A percentile compares a stretch with the other conserved stretches of the same genome.
phyloP scores from a whole-genome alignment of 441 rosid genomes.

The Brassica hybrid region DNA sequence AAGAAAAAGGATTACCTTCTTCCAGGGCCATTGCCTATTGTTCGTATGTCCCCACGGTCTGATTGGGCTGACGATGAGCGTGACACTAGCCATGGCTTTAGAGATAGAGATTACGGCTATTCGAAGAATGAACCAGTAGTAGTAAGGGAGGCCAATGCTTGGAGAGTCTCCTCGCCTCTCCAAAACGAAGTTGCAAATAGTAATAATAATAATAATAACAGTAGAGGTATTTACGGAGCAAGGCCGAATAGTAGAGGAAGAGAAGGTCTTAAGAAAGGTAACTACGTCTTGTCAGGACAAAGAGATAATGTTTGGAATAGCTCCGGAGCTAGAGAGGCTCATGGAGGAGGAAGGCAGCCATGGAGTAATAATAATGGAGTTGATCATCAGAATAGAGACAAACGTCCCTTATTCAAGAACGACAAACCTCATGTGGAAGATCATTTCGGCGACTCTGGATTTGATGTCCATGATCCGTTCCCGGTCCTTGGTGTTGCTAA shows the following conservation, averaged over 20 bases:
- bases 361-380: slow-evolving; percentile 58
- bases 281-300: background rate
- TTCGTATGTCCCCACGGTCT: slow-evolving; percentile 82
- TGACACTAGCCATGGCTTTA: slow-evolving; percentile 78
- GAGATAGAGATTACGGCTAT: slow-evolving; percentile 62
- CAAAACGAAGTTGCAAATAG: background rate
- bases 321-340: slow-evolving; percentile 22
- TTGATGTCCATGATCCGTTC: slow-evolving; percentile 78
- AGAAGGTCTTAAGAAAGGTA: background rate
- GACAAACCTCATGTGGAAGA: slow-evolving; percentile 78
- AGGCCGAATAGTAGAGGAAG: background rate
- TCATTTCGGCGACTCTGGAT: slow-evolving; percentile 56
- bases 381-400: slow-evolving; percentile 72
- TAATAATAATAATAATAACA: too few species aligned
- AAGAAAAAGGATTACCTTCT: slow-evolving; percentile 61
- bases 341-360: slow-evolving; percentile 60
- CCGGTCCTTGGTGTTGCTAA: slow-evolving; percentile 73
- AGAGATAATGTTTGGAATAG: background rate
- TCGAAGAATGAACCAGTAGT: slow-evolving; percentile 50
- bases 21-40: slow-evolving; percentile 75
- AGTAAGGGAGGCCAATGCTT: background rate
- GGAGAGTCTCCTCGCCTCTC: background rate
- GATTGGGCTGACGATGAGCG: slow-evolving; percentile 99
- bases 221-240: background rate
- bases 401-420: slow-evolving; percentile 57